These are phyloP conservation scores for Talaromyces liani DNA, from an alignment of 495 filamentous ascomycete genomes.

Conservation along the genomic window DNA sequence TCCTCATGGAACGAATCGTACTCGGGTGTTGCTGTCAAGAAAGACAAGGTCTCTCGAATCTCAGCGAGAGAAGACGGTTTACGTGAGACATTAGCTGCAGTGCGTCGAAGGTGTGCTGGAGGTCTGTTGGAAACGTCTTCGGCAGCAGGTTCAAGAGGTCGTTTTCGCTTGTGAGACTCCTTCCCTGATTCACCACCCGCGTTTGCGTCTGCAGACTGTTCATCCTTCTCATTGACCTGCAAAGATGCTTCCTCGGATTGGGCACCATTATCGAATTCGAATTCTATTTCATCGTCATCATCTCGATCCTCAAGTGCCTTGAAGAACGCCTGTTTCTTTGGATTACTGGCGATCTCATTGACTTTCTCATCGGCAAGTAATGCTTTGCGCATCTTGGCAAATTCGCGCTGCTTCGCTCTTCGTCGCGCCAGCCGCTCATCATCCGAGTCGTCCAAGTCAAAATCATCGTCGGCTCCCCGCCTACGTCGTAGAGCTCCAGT, in stretches of 20 bases:
- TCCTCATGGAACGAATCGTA: conserved; percentile 44
- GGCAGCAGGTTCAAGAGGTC: conserved; percentile 36
- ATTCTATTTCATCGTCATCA: conserved; percentile 68
- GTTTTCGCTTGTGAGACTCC: conserved; percentile 45
- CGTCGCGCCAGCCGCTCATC: conserved; percentile 72
- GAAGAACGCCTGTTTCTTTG: conserved; percentile 84
- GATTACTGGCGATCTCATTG: conserved; percentile 83
- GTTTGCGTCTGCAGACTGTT: conserved; percentile 21
- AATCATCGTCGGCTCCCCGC: conserved; percentile 61
- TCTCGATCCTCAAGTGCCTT: conserved; percentile 79
- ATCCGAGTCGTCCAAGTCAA: conserved; percentile 80
- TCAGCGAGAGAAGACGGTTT: conserved; percentile 65
- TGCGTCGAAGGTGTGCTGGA: conserved; percentile 59
- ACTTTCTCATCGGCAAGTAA: conserved; percentile 86
- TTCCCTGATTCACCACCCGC: conserved; percentile 12
- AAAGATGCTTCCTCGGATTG: conserved; percentile 39
- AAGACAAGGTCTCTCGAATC: conserved; percentile 71
- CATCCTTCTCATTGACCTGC: conserved; percentile 28
- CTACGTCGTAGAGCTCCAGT: conserved; percentile 78
- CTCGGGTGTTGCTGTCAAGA: conserved; percentile 70
- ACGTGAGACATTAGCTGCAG: conserved; percentile 44
- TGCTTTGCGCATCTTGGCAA: conserved; percentile 85
- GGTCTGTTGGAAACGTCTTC: conserved; percentile 46
- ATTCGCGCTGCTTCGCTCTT: conserved; percentile 76
- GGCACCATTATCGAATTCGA: conserved; percentile 57